Evolutionary conservation across 371 early-diverging fungal genomes (phyloP).

Genomic region (Rhizopus arrhizus): DNA sequence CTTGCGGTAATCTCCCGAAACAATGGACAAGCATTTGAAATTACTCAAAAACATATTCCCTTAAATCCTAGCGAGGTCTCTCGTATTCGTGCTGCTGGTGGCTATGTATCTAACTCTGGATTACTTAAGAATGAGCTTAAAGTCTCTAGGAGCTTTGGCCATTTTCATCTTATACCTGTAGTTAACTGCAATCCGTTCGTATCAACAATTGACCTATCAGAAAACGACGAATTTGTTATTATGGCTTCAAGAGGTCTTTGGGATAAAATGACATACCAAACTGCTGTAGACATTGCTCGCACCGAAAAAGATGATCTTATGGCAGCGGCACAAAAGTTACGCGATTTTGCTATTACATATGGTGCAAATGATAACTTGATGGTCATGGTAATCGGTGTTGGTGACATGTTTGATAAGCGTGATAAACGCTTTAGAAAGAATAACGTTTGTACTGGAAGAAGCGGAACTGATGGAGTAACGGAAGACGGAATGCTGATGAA

Average conservation of each 20-base stretch:
- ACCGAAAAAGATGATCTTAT: slow-evolving; percentile 70
- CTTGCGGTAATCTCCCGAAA: slow-evolving; percentile 81
- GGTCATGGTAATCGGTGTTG: slow-evolving; percentile 85
- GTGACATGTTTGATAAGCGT: slow-evolving; percentile 62
- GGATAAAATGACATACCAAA: slow-evolving; percentile 77
- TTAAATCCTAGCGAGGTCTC: slow-evolving; percentile 67
- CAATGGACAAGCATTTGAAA: slow-evolving; percentile 66
- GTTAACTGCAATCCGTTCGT: slow-evolving; percentile 85
- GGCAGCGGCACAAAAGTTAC: slow-evolving; percentile 76
- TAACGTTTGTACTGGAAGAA: slow-evolving; percentile 22
- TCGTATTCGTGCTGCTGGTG: slow-evolving; percentile 76
- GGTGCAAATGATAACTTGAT: slow-evolving; percentile 74
- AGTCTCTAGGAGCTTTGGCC: slow-evolving; percentile 82
- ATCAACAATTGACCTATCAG: slow-evolving; percentile 67
- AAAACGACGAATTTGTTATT: slow-evolving; percentile 87
- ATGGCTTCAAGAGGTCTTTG: slow-evolving; percentile 81
- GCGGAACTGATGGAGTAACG: slow-evolving; percentile 23
- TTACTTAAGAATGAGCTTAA: slow-evolving; percentile 70
- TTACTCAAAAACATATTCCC: slow-evolving; percentile 75
- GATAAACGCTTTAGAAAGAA: slow-evolving; percentile 34
- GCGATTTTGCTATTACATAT: slow-evolving; percentile 83
- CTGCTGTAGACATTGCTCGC: slow-evolving; percentile 80
- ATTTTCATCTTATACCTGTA: slow-evolving; percentile 75
- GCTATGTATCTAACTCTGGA: slow-evolving; percentile 75
- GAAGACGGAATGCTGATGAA: slow-evolving; percentile 28